phyloP scores from a whole-genome alignment of 139 green algal genomes.

The Chlamydomonas asymmetrica region DNA sequence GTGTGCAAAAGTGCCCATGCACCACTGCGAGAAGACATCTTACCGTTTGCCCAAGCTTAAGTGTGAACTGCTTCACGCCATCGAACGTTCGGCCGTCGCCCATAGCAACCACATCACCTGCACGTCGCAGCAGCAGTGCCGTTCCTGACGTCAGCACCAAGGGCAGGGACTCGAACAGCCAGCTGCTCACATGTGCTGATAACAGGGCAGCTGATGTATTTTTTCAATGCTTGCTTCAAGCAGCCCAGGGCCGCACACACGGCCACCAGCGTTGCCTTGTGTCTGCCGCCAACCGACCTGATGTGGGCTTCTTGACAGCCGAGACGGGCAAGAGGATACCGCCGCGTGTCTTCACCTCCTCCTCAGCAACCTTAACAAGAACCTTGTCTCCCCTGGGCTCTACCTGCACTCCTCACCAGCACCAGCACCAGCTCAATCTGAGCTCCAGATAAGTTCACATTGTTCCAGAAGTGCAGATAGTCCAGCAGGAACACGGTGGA shows the following conservation, averaged over 20 bases:
- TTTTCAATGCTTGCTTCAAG: too few species aligned
- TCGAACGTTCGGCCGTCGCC: slow-evolving; percentile 48
- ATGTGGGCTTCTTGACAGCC: slow-evolving; percentile 84
- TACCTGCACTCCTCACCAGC: slow-evolving; percentile 43
- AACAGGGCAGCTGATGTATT: too few species aligned
- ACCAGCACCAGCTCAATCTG: not conserved
- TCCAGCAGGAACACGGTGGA: not conserved
- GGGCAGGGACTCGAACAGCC: too few species aligned
- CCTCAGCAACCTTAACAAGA: slow-evolving; percentile 81
- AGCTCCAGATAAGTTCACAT: not conserved
- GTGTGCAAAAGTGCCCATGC: too few species aligned
- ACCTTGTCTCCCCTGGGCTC: slow-evolving; percentile 86
- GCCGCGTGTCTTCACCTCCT: slow-evolving; percentile 80
- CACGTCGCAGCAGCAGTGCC: too few species aligned
- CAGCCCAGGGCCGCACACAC: too few species aligned
- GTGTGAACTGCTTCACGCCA: slow-evolving; percentile 37
- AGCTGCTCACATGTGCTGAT: not conserved
- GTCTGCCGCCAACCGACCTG: slow-evolving; percentile 40
- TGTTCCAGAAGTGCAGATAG: not conserved
- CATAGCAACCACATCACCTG: slow-evolving; percentile 59
- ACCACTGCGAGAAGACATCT: too few species aligned
- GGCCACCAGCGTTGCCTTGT: too few species aligned
- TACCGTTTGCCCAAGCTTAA: slow-evolving; percentile 57
- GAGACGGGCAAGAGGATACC: slow-evolving; percentile 90
- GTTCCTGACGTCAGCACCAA: too few species aligned